Evolutionary conservation across 2,329 filamentous ascomycete species (phyloP).

Genomic region (Pseudogymnoascus sp.): DNA sequence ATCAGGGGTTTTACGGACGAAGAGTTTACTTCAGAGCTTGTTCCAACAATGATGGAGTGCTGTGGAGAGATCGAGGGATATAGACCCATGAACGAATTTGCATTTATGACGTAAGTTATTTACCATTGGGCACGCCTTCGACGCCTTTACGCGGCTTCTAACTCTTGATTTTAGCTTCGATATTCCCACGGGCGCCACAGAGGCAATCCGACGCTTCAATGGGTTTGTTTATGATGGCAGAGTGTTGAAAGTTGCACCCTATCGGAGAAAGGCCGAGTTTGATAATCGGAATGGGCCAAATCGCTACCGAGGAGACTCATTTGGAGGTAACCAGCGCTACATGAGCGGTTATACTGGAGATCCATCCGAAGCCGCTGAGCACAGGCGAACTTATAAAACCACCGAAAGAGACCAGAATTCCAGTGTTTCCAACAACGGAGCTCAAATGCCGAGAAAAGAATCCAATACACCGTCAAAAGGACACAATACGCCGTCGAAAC

Average conservation of each 20-base stretch:
- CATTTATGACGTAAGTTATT: not conserved
- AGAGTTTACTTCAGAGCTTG: not conserved
- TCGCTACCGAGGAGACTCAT: not conserved
- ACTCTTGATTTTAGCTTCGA: not conserved
- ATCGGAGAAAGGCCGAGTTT: not conserved
- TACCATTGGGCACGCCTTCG: not conserved
- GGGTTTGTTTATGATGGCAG: not conserved
- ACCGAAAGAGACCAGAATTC: not conserved
- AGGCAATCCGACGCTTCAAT: not conserved
- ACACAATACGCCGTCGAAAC: not conserved
- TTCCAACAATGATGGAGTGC: not conserved
- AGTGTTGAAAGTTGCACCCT: not conserved
- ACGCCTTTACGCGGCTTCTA: not conserved
- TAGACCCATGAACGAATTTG: not conserved
- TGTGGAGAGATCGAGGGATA: slow-evolving; percentile 1
- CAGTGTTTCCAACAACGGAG: not conserved
- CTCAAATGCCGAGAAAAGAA: not conserved
- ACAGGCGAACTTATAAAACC: not conserved
- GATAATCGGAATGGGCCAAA: not conserved
- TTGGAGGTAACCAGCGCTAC: not conserved
- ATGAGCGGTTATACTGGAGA: not conserved
- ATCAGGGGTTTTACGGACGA: not conserved
- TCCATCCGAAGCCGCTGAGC: not conserved
- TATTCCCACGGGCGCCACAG: not conserved
- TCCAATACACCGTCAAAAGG: not conserved